Base-by-base conservation (phyloP, 192 early-diverging fungal genomes). In the Gaertneriomyces semiglobifer region DNA sequence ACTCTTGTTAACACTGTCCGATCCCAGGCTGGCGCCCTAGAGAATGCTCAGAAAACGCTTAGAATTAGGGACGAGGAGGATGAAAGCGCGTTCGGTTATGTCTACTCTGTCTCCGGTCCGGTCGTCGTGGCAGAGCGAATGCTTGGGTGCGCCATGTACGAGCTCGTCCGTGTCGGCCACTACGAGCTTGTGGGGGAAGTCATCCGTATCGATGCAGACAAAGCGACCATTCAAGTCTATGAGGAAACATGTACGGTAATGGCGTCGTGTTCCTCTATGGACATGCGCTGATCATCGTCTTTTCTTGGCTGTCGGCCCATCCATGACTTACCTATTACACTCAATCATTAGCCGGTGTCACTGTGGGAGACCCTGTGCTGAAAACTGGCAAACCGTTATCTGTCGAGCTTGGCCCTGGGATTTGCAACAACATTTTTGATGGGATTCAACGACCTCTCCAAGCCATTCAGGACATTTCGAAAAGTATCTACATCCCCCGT, bases 221-320 rank as follows among this genome's bases (percentile, higher is more conserved):
- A 99, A 83, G 93, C 94, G n/a, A 98, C 98, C 20, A 89, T 99
- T 69, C 98, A 99, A 81, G 98, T 99, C 19, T 99, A 99, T 84
- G 98, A 99, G 69, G 98, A 99, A 75, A 99, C 98, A 52, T 89
- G 91, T 92, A 75, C 45, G 74, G 77, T 16, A 20, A 25, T n/a
- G 38, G 44, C 11, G 60, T 11, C 7, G 53, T 41, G 53, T 18
- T 62, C 5, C n/a, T 65, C 20, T n/a, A 9, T 64, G 6, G 14
- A 14, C 7, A 44, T 67, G 16, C 33, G 16, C 40, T 60, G 16
- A 65, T 7, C 54, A 41, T 59, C 12, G 41, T 14, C 25, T 60
- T 44, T 16, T 25, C 1, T 38, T 46, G 14, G 53, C 44, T 72
- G 16, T n/a, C n/a, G n/a, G n/a, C n/a, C 6, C 18, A 19, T 71